These are phyloP conservation scores for Xylaria venustula DNA, from an alignment of 495 filamentous ascomycete genomes.

Conservation along the genomic window DNA sequence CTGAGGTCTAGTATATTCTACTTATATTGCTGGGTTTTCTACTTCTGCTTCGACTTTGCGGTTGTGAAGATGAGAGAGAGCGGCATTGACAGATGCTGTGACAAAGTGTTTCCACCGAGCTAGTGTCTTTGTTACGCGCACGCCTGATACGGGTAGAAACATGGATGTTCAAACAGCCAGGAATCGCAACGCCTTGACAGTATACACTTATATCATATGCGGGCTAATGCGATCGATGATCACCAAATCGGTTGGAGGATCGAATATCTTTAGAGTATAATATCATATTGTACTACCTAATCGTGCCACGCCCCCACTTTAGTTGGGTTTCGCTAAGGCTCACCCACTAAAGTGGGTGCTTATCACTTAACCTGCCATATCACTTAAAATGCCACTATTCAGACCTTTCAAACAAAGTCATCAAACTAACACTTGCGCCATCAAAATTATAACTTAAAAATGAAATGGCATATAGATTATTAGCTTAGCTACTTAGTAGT, in stretches of 20 bases:
- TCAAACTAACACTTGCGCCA: too few relatives aligned
- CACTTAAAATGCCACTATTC: too few relatives aligned
- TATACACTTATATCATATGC: not conserved
- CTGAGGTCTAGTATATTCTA: not conserved
- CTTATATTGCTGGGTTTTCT: not conserved
- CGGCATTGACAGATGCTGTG: not conserved
- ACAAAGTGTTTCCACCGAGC: not conserved
- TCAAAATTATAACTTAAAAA: too few relatives aligned
- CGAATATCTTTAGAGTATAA: too few relatives aligned
- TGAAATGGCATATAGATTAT: too few relatives aligned
- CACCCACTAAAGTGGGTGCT: too few relatives aligned
- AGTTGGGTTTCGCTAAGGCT: too few relatives aligned
- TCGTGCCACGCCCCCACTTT: too few relatives aligned
- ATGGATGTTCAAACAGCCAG: not conserved
- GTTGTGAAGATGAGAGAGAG: not conserved
- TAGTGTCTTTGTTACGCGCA: not conserved
- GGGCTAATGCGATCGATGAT: not conserved
- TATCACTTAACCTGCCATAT: too few relatives aligned
- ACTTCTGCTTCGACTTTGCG: not conserved
- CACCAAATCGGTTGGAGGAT: not conserved
- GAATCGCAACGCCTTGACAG: not conserved
- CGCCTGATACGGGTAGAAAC: not conserved
- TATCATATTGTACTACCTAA: too few relatives aligned
- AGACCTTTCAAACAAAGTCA: not conserved
- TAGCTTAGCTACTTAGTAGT: too few relatives aligned